Evolutionary conservation across 805 yeast genomes (phyloP).

Genomic region (Brettanomyces bruxellensis): DNA sequence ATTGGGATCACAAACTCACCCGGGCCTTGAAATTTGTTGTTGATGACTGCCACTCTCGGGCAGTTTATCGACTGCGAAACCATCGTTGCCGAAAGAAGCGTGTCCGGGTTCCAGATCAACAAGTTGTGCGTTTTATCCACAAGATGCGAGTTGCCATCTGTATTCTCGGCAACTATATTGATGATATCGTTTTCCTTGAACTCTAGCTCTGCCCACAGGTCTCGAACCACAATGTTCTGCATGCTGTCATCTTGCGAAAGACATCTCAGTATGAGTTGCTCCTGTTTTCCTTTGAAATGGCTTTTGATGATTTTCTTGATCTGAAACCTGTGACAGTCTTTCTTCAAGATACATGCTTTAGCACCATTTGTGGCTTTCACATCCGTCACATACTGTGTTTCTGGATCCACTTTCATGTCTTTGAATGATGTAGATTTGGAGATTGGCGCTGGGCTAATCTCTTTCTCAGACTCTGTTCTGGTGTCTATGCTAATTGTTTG

Average conservation of each 20-base stretch:
- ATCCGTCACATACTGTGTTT: constrained; percentile 5
- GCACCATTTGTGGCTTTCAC: constrained; percentile 21
- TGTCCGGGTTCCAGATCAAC: constrained; percentile 80
- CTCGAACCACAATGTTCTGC: constrained; percentile 45
- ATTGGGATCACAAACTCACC: constrained; percentile 59
- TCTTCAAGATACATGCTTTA: constrained; percentile 34
- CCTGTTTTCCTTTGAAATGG: constrained; percentile 25
- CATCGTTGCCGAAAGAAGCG: constrained; percentile 70
- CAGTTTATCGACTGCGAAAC: constrained; percentile 73
- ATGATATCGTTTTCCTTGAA: constrained; percentile 46
- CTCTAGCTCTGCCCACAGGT: constrained; percentile 47
- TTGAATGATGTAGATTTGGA: constrained; percentile 7
- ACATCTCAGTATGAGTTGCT: constrained; percentile 50
- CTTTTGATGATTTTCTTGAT: constrained; percentile 27
- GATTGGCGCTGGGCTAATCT: background rate
- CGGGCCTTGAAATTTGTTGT: constrained; percentile 46
- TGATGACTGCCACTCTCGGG: constrained; percentile 58
- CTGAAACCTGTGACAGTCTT: constrained; percentile 41
- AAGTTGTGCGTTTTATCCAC: constrained; percentile 51
- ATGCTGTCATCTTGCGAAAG: constrained; percentile 24
- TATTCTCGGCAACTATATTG: constrained; percentile 42
- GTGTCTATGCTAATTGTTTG: background rate
- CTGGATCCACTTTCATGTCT: constrained; percentile 13
- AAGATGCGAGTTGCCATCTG: constrained; percentile 25
- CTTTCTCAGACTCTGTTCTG: background rate